These are phyloP conservation scores for Malus hybrid DNA, from an alignment of 331 rosid genomes.

Conservation along the genomic window DNA sequence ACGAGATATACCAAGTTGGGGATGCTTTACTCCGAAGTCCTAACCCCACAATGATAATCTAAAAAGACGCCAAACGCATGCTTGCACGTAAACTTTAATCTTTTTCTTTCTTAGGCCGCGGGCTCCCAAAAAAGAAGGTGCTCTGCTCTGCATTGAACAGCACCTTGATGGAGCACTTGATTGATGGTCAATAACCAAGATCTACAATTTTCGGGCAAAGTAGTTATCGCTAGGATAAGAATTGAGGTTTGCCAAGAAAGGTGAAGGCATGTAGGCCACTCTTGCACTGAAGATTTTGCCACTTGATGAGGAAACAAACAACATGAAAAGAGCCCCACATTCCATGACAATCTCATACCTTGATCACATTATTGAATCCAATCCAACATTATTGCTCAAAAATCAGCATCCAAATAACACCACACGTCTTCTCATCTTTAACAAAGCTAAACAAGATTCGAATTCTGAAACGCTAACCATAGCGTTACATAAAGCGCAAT, in stretches of 20 bases:
- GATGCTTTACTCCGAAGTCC: too few relatives aligned
- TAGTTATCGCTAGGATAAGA: not conserved
- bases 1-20: too few relatives aligned
- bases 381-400: not conserved
- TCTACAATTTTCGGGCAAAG: too few relatives aligned
- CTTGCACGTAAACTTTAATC: not conserved
- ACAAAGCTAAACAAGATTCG: not conserved
- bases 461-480: too few relatives aligned
- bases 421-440: not conserved
- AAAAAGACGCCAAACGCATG: not conserved
- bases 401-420: not conserved
- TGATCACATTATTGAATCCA: not conserved
- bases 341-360: not conserved
- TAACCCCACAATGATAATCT: too few relatives aligned
- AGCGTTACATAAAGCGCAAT: not conserved
- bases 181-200: not conserved
- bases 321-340: not conserved
- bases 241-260: not conserved
- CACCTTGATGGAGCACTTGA: not conserved
- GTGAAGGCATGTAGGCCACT: slow-evolving; percentile 11
- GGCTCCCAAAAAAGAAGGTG: not conserved
- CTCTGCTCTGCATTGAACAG: not conserved
- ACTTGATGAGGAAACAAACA: not conserved
- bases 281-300: not conserved
- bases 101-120: not conserved